These are phyloP conservation scores for Vitis labrusca DNA, from an alignment of 164 flowering plant genomes.

Conservation along the genomic window DNA sequence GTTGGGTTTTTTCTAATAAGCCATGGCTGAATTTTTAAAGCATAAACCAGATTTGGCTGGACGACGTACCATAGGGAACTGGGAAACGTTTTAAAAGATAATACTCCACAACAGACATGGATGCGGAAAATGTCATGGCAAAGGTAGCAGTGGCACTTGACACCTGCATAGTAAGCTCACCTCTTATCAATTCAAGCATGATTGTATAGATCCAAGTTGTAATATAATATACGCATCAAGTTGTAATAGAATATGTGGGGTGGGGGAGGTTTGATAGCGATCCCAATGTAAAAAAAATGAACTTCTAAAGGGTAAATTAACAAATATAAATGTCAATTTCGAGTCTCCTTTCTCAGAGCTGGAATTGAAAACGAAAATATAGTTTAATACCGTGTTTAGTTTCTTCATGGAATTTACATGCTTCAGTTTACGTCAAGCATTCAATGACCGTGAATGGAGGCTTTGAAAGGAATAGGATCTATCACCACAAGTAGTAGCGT, in stretches of 20 bases:
- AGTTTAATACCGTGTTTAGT: too few relatives aligned
- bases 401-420: too few relatives aligned
- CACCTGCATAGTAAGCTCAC: constrained; percentile 25
- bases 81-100: constrained; percentile 47
- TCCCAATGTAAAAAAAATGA: background rate
- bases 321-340: background rate
- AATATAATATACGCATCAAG: too few relatives aligned
- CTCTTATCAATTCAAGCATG: background rate
- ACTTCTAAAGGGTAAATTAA: background rate
- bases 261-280: too few relatives aligned
- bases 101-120: constrained; percentile 50
- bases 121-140: constrained; percentile 46
- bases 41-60: background rate
- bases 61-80: constrained; percentile 38
- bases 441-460: too few relatives aligned
- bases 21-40: background rate
- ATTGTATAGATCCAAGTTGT: too few relatives aligned
- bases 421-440: too few relatives aligned
- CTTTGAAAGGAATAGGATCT: too few relatives aligned
- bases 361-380: background rate
- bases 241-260: too few relatives aligned
- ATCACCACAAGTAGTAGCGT: too few relatives aligned
- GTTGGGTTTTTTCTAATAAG: background rate
- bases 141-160: constrained; percentile 53
- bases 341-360: background rate